phyloP scores from a whole-genome alignment of 164 flowering plant genomes.

The Aristolochia contorta region DNA sequence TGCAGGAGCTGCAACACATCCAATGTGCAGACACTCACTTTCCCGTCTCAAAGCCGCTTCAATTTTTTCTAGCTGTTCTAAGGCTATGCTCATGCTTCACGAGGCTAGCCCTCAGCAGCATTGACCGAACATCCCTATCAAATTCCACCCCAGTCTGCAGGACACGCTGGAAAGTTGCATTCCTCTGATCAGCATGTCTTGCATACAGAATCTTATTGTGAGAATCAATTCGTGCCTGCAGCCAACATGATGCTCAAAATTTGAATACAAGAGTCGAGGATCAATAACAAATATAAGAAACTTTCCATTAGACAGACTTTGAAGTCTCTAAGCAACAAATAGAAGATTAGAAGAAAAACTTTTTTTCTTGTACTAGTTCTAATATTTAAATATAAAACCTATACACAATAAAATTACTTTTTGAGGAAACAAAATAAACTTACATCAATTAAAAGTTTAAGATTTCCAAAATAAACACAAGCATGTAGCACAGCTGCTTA shows the following conservation, averaged over 20 bases:
- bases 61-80: slow-evolving; percentile 46
- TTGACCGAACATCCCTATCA: slow-evolving; percentile 76
- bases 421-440: too few relatives aligned
- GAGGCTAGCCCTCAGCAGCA: slow-evolving; percentile 83
- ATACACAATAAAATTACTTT: too few relatives aligned
- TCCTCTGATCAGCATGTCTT: slow-evolving; percentile 93
- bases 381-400: too few relatives aligned
- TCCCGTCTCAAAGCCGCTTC: slow-evolving; percentile 1
- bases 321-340: too few relatives aligned
- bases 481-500: background rate
- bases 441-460: too few relatives aligned
- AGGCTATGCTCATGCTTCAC: slow-evolving; percentile 60
- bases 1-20: too few relatives aligned
- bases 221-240: slow-evolving; percentile 92
- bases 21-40: too few relatives aligned
- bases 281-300: background rate
- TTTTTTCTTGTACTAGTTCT: too few relatives aligned
- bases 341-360: too few relatives aligned
- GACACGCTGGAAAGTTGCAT: slow-evolving; percentile 80
- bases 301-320: too few relatives aligned
- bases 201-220: slow-evolving; percentile 97
- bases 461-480: background rate
- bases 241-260: background rate
- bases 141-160: slow-evolving; percentile 82
- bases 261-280: too few relatives aligned